Conservation (phyloP, 2,329 filamentous ascomycete genomes). For the Cladophialophora immunda region DNA sequence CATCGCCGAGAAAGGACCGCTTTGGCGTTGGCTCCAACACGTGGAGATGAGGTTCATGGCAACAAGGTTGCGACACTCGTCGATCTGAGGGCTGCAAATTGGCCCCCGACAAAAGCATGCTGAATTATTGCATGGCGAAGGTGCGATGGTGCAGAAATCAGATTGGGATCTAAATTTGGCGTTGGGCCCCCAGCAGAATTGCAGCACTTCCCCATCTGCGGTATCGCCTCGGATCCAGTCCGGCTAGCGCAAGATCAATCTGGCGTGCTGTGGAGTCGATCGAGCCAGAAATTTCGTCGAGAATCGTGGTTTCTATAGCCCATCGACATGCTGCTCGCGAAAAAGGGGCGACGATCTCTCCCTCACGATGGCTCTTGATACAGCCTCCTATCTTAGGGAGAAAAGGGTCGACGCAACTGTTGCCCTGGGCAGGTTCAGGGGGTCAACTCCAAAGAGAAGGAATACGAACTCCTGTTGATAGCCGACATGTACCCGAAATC, state of each 20-base stretch:
- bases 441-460: not conserved
- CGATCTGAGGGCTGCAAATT: conserved; percentile 1
- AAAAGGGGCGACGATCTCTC: conserved; percentile 1
- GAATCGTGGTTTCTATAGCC: conserved; percentile 2
- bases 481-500: conserved; percentile 1
- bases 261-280: conserved; percentile 5
- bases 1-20: conserved; percentile 3
- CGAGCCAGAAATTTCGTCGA: not conserved
- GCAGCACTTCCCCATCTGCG: conserved; percentile 3
- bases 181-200: conserved; percentile 28
- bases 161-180: conserved; percentile 24
- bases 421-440: not conserved
- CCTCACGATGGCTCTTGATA: not conserved
- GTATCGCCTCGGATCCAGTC: conserved; percentile 11
- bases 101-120: not conserved
- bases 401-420: not conserved
- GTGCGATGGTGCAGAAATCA: not conserved
- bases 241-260: conserved; percentile 12
- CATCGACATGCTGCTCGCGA: not conserved
- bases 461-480: not conserved
- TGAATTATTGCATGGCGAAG: conserved; percentile 11
- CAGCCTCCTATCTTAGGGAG: not conserved
- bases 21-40: not conserved
- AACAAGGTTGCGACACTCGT: not conserved
- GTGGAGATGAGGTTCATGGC: not conserved